phyloP scores from a whole-genome alignment of 345 rosid species.

The Geranium brycei region DNA sequence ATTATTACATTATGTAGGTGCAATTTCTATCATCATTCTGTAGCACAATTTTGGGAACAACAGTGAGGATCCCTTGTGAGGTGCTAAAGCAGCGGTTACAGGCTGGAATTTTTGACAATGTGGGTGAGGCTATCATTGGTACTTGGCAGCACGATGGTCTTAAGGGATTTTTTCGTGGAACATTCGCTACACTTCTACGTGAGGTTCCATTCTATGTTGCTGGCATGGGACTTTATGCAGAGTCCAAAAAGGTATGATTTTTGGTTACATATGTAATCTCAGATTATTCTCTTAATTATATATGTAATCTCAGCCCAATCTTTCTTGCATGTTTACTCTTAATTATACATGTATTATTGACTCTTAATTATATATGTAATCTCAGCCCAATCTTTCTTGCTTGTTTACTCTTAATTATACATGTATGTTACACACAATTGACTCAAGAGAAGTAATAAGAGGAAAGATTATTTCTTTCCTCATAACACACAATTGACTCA shows the following conservation, averaged over 20 bases:
- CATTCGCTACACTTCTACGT: conserved; percentile 24
- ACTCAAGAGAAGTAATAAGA: too few relatives aligned
- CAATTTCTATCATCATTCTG: conserved; percentile 3
- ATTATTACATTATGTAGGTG: conserved; percentile 5
- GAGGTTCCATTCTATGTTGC: conserved; percentile 6
- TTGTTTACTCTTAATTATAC: too few relatives aligned
- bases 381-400: too few relatives aligned
- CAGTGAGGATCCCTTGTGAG: conserved; percentile 1
- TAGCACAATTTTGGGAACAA: conserved; percentile 3
- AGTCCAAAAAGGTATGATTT: conserved; percentile 7
- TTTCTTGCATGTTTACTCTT: too few relatives aligned
- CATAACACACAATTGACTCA: too few relatives aligned
- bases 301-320: too few relatives aligned
- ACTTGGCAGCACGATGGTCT: conserved; percentile 94
- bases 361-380: too few relatives aligned
- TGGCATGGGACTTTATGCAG: conserved; percentile 1
- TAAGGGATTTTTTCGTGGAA: conserved; percentile 90
- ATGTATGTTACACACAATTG: too few relatives aligned
- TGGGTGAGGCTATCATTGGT: conserved; percentile 79
- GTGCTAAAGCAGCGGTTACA: conserved; percentile 5
- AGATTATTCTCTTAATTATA: too few relatives aligned
- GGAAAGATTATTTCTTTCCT: too few relatives aligned
- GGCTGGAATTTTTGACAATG: conserved; percentile 54
- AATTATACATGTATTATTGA: too few relatives aligned
- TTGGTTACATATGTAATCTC: background rate